phyloP scores from a whole-genome alignment of 495 filamentous ascomycete genomes.

The Copromyces sp. region DNA sequence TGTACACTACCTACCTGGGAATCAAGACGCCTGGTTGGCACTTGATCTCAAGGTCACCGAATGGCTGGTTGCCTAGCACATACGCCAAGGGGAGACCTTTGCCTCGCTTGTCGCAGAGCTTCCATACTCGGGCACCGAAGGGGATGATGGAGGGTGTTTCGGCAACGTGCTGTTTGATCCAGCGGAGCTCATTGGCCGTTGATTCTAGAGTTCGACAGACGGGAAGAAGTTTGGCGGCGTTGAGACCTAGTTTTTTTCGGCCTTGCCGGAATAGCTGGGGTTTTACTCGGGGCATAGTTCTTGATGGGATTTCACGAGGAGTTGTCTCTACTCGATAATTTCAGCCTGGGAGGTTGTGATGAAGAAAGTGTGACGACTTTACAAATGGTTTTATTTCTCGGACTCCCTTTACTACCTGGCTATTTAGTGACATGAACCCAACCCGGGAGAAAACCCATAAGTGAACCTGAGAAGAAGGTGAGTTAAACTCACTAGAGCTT shows the following conservation, averaged over 20 bases:
- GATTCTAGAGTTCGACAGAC: constrained; percentile 57
- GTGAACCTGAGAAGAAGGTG: neutral
- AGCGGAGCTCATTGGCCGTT: constrained; percentile 72
- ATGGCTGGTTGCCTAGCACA: constrained; percentile 78
- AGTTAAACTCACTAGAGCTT: neutral
- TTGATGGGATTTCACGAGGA: neutral
- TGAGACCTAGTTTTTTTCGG: constrained; percentile 37
- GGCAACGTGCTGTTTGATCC: constrained; percentile 56
- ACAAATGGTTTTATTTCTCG: neutral
- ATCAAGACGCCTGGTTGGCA: constrained; percentile 73
- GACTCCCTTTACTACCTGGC: neutral
- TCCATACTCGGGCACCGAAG: constrained; percentile 21
- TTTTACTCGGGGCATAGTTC: constrained; percentile 65
- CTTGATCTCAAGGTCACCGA: constrained; percentile 71
- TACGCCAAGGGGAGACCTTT: constrained; percentile 77
- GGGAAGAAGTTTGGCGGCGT: constrained; percentile 58
- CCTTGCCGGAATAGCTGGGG: constrained; percentile 50
- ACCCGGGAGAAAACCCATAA: neutral
- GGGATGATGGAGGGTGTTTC: constrained; percentile 8
- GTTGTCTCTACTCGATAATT: too few relatives aligned
- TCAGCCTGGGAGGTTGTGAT: too few relatives aligned
- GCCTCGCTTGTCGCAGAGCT: constrained; percentile 48
- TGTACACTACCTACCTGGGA: constrained; percentile 46
- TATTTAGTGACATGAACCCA: neutral
- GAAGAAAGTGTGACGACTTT: neutral